Conservation (phyloP, 805 yeast genomes). For the Kuraishia cidri region DNA sequence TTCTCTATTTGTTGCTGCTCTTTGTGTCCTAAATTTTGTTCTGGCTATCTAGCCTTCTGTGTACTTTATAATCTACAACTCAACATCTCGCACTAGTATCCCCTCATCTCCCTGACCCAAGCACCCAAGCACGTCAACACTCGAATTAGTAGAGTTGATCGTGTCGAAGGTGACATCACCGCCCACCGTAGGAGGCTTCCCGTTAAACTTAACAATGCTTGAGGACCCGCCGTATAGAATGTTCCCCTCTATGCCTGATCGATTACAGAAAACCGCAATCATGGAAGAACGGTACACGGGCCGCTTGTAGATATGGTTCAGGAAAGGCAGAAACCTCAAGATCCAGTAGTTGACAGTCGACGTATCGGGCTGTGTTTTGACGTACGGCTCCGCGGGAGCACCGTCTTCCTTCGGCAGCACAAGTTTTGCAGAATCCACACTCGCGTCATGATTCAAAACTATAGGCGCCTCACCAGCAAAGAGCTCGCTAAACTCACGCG, state of each 20-base stretch:
- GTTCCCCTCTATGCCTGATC: slow-evolving; percentile 71
- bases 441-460: no score
- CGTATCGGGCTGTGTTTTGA: slow-evolving; percentile 39
- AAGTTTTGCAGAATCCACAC: no score
- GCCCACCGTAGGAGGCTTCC: slow-evolving; percentile 14
- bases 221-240: slow-evolving; percentile 63
- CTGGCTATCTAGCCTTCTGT: background rate
- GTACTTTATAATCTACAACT: slow-evolving; percentile 13
- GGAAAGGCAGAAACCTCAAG: slow-evolving; percentile 55
- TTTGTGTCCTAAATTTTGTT: background rate
- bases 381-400: no score
- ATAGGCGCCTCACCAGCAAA: no score
- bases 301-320: slow-evolving; percentile 23
- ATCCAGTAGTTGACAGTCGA: slow-evolving; percentile 68
- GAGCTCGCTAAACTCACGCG: background rate
- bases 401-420: no score
- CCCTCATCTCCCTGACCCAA: slow-evolving; percentile 64
- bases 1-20: slow-evolving; percentile 1
- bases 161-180: slow-evolving; percentile 12
- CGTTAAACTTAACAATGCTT: slow-evolving; percentile 46
- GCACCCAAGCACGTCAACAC: slow-evolving; percentile 45
- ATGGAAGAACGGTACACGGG: slow-evolving; percentile 12
- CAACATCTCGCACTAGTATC: slow-evolving; percentile 49
- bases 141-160: slow-evolving; percentile 33
- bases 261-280: slow-evolving; percentile 50